A percentile compares a stretch with the other conserved stretches of the same genome.
These are phyloP conservation scores for Dichomitus squalens DNA, from an alignment of 1,284 basidiomycete genomes.

Conservation along the genomic window DNA sequence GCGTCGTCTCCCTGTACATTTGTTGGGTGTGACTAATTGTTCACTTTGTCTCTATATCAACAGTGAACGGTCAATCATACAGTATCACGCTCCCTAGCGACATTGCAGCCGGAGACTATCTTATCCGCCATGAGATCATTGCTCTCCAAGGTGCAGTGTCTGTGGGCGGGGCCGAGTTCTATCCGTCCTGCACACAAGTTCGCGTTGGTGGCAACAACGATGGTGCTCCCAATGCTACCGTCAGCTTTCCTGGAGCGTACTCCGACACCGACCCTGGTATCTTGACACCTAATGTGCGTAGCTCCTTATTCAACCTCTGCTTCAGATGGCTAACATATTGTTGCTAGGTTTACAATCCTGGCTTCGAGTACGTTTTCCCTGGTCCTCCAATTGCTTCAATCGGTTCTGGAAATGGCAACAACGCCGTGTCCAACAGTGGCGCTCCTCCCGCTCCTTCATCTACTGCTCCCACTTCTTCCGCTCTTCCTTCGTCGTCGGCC, in stretches of 20 bases:
- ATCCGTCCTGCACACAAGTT: slow-evolving; percentile 67
- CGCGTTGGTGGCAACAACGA: slow-evolving; percentile 52
- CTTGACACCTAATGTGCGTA: slow-evolving; percentile 23
- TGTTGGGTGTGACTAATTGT: slow-evolving; percentile 26
- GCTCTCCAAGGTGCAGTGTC: slow-evolving; percentile 60
- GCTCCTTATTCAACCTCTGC: too few relatives aligned
- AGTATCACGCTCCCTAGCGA: slow-evolving; percentile 55
- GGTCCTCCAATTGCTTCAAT: slow-evolving; percentile 32
- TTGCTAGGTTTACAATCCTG: slow-evolving; percentile 36
- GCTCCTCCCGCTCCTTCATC: not conserved
- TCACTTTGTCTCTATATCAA: not conserved
- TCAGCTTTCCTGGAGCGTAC: slow-evolving; percentile 68
- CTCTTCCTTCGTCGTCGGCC: not conserved
- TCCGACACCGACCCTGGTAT: slow-evolving; percentile 64
- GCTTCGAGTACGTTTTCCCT: slow-evolving; percentile 37
- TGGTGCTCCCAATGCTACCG: slow-evolving; percentile 46
- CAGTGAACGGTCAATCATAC: slow-evolving; percentile 40
- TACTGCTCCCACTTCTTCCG: not conserved
- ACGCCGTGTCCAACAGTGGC: slow-evolving; percentile 10
- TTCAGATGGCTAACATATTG: not conserved
- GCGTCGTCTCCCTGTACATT: slow-evolving; percentile 46
- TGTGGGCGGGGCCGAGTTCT: slow-evolving; percentile 67
- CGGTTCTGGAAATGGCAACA: not conserved
- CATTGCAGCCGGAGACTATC: slow-evolving; percentile 63
- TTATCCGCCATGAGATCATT: slow-evolving; percentile 73